A percentile compares a stretch with the other conserved stretches of the same genome.
Conservation (phyloP, 495 filamentous ascomycete genomes). For the Talaromyces borbonicus region DNA sequence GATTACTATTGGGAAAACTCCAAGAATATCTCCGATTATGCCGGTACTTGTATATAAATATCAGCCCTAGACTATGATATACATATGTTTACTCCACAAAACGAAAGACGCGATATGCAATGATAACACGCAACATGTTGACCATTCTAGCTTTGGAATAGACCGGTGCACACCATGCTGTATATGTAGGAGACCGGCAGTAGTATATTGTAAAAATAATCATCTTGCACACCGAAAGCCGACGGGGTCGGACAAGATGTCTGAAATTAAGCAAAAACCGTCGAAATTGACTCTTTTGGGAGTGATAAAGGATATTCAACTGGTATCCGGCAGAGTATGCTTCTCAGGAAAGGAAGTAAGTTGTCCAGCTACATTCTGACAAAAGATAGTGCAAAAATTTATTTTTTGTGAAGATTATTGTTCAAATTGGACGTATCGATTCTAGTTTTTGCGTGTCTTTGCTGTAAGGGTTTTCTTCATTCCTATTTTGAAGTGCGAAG, state of each 20-base stretch:
- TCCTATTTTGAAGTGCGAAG: not conserved
- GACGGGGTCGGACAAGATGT: not conserved
- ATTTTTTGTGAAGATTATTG: constrained; percentile 12
- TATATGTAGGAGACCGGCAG: not conserved
- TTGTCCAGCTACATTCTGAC: not conserved
- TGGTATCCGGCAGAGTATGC: constrained; percentile 39
- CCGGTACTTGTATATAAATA: not conserved
- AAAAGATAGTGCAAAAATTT: not conserved
- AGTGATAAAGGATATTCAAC: constrained; percentile 36
- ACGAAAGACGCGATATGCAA: not conserved
- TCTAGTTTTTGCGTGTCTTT: constrained; percentile 27
- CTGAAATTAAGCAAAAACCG: constrained; percentile 9
- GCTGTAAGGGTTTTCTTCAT: constrained; percentile 16
- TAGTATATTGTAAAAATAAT: not conserved
- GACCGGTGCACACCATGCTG: not conserved
- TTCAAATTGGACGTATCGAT: constrained; percentile 26
- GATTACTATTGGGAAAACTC: no score
- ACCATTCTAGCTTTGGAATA: not conserved
- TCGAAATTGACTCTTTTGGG: constrained; percentile 15
- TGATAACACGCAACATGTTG: not conserved
- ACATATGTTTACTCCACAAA: not conserved
- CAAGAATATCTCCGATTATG: not conserved
- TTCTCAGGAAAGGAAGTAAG: constrained; percentile 31
- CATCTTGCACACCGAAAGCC: not conserved
- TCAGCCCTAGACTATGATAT: not conserved